Conservation (phyloP, 345 rosid species). For the Balakata baccata region DNA sequence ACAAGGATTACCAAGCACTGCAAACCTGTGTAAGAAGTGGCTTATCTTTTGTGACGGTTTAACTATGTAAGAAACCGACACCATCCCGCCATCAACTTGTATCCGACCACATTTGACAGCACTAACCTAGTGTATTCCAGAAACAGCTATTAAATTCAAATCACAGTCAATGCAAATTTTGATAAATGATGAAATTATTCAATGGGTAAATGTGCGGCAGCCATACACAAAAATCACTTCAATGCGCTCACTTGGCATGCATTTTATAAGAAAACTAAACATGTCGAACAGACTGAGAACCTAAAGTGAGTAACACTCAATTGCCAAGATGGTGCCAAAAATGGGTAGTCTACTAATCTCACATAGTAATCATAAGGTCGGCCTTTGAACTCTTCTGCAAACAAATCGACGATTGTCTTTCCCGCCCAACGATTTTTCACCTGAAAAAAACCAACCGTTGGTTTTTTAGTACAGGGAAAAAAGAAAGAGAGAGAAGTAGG, state of each 20-base stretch:
- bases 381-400: constrained; percentile 83
- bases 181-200: too few relatives aligned
- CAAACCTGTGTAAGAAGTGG: constrained; percentile 83
- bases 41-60: constrained; percentile 78
- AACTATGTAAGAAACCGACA: constrained; percentile 70
- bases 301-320: not conserved
- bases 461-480: too few relatives aligned
- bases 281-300: not conserved
- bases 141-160: not conserved
- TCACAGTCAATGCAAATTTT: not conserved
- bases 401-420: constrained; percentile 82
- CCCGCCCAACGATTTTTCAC: constrained; percentile 91
- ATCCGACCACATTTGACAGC: constrained; percentile 84
- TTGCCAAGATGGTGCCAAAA: too few relatives aligned
- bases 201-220: not conserved
- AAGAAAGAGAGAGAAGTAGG: constrained; percentile 6
- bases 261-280: not conserved
- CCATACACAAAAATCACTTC: not conserved
- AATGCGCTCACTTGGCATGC: too few relatives aligned
- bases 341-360: not conserved
- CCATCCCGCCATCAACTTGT: constrained; percentile 73
- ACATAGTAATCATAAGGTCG: constrained; percentile 83
- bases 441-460: constrained; percentile 29
- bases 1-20: not conserved
- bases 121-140: constrained; percentile 45